Percentiles rank a stretch among this genome's conserved stretches.
These are phyloP conservation scores for Strigomonas culicis DNA, from an alignment of 208 protist genomes.

Conservation along the genomic window DNA sequence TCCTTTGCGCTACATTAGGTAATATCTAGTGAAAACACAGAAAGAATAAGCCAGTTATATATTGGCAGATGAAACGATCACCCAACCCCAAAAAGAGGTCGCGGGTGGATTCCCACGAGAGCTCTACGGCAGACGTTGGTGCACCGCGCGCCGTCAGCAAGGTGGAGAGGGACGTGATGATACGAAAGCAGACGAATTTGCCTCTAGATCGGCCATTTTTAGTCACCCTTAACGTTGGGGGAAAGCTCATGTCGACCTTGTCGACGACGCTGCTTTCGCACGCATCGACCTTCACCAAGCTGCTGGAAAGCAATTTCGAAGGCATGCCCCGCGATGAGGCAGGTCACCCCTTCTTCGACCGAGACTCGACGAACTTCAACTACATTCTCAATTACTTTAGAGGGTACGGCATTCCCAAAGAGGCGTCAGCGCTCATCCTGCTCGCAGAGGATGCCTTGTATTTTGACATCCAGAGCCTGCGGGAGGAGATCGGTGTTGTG, in stretches of 20 bases:
- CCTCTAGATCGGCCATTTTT: constrained; percentile 25
- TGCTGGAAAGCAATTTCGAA: constrained; percentile 55
- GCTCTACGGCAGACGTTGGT: constrained; percentile 5
- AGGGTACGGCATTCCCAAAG: constrained; percentile 70
- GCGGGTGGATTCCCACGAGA: constrained; percentile 8
- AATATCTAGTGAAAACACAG: too few relatives aligned
- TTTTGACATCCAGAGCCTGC: constrained; percentile 51
- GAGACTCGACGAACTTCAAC: constrained; percentile 69
- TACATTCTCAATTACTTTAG: constrained; percentile 84
- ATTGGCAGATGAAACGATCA: neutral
- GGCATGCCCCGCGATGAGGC: constrained; percentile 65
- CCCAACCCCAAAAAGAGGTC: constrained; percentile 18
- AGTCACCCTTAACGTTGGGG: constrained; percentile 64
- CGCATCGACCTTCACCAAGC: constrained; percentile 59
- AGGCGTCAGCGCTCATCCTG: constrained; percentile 58
- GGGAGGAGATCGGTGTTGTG: constrained; percentile 44
- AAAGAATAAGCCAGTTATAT: too few relatives aligned
- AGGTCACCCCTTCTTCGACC: constrained; percentile 81
- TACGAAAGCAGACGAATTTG: neutral
- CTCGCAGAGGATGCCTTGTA: constrained; percentile 75
- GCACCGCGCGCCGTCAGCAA: neutral
- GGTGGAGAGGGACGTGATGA: constrained; percentile 10
- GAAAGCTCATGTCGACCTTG: constrained; percentile 61
- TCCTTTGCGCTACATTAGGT: too few relatives aligned
- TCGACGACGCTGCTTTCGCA: constrained; percentile 59